phyloP scores from a whole-genome alignment of 2,329 filamentous ascomycete genomes.

The Colletotrichum nymphaeae region DNA sequence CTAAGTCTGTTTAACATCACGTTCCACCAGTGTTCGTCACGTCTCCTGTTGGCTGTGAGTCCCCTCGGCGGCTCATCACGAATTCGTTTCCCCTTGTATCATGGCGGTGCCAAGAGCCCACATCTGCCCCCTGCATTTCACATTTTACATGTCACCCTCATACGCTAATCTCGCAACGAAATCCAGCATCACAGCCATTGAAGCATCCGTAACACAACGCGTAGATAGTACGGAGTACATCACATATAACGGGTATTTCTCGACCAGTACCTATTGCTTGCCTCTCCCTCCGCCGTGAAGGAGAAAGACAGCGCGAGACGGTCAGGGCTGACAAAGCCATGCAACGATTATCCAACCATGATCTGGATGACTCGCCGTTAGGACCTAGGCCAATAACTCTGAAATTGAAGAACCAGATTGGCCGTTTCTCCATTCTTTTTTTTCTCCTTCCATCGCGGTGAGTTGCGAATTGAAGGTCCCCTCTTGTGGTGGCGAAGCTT shows the following conservation, averaged over 20 bases:
- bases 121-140: constrained; percentile 31
- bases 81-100: constrained; percentile 17
- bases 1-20: background rate
- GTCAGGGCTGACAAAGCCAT: background rate
- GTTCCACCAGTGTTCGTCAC: background rate
- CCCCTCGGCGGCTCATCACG: background rate
- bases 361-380: constrained; percentile 12
- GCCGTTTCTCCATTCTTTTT: background rate
- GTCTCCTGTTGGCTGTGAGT: background rate
- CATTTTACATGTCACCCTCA: background rate
- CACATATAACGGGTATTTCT: too few relatives aligned
- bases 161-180: constrained; percentile 5
- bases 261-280: too few relatives aligned
- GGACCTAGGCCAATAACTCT: background rate
- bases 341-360: background rate
- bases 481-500: constrained; percentile 33
- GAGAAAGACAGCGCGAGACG: background rate
- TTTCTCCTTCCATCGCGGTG: background rate
- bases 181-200: background rate
- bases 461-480: background rate
- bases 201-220: background rate
- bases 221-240: background rate
- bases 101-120: constrained; percentile 26
- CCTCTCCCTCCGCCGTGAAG: background rate
- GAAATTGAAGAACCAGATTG: constrained; percentile 7